Evolutionary conservation across 768 basidiomycete genomes (phyloP).

Genomic region (Kwoniella bestiolae): DNA sequence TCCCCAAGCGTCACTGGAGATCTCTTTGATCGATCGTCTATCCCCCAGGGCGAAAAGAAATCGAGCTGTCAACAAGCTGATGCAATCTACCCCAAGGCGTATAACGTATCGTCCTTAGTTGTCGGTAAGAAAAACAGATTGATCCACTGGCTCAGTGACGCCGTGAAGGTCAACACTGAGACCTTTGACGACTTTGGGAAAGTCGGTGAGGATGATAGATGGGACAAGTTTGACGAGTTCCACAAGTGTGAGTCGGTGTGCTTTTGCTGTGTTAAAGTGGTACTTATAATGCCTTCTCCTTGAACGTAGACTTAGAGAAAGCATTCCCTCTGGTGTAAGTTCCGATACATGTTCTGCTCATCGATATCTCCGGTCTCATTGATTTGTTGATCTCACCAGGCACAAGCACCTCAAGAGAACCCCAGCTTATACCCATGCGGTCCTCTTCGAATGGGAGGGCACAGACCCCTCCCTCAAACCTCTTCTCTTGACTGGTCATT

Average conservation of each 20-base stretch:
- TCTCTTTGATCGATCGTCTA: background rate
- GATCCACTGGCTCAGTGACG: constrained; percentile 26
- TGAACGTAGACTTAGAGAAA: constrained; percentile 58
- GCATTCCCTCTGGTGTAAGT: constrained; percentile 70
- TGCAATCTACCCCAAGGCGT: constrained; percentile 19
- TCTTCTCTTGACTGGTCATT: constrained; percentile 60
- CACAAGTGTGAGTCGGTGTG: background rate
- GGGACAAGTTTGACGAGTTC: constrained; percentile 5
- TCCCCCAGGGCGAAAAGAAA: background rate
- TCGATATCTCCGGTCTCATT: background rate
- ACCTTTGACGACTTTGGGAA: constrained; percentile 3
- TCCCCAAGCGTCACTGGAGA: background rate
- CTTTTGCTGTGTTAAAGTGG: background rate
- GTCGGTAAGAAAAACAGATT: constrained; percentile 25
- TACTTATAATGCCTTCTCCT: background rate
- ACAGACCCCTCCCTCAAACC: constrained; percentile 68
- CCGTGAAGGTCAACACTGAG: background rate
- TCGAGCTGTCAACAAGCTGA: constrained; percentile 26
- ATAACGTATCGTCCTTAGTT: constrained; percentile 24
- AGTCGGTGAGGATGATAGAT: constrained; percentile 8
- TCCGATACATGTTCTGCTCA: background rate
- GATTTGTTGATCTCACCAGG: constrained; percentile 54
- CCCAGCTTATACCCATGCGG: constrained; percentile 73
- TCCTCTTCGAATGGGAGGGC: constrained; percentile 76
- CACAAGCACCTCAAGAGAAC: constrained; percentile 66